A percentile compares a stretch with the other conserved stretches of the same genome.
Evolutionary conservation across 2,329 filamentous ascomycete species (phyloP).

Genomic region (Graphium sp.): DNA sequence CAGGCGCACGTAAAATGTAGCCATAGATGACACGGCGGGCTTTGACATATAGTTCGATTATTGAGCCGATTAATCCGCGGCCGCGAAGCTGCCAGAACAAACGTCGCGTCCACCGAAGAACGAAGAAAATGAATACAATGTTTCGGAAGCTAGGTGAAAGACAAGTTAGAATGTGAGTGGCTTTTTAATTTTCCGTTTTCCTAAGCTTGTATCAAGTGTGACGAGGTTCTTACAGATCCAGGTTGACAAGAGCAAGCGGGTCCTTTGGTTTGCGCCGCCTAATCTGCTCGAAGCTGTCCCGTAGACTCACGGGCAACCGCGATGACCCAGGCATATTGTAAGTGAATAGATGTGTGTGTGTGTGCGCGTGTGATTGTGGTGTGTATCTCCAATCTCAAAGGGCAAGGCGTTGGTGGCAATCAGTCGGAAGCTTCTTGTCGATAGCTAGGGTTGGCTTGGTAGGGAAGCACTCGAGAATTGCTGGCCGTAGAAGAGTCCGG

Average conservation of each 20-base stretch:
- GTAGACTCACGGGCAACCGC: constrained; percentile 53
- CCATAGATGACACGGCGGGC: constrained; percentile 63
- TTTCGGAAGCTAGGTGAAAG: constrained; percentile 66
- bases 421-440: too few species aligned
- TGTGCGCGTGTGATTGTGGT: too few species aligned
- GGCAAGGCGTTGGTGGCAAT: too few species aligned
- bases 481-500: too few species aligned
- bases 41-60: constrained; percentile 57
- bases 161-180: constrained; percentile 1
- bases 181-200: neutral
- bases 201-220: constrained; percentile 3
- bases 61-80: constrained; percentile 67
- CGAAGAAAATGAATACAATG: constrained; percentile 74
- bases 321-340: constrained; percentile 51
- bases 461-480: too few species aligned
- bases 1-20: constrained; percentile 70
- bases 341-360: too few species aligned
- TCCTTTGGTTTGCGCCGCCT: constrained; percentile 38
- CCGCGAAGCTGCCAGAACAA: constrained; percentile 74
- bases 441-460: too few species aligned
- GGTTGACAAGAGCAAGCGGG: constrained; percentile 42
- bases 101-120: constrained; percentile 68
- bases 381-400: too few species aligned
- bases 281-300: constrained; percentile 46
- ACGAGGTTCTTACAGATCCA: constrained; percentile 44